Conservation (phyloP, 75 land plant species). For the Adiantum capillusveneris region DNA sequence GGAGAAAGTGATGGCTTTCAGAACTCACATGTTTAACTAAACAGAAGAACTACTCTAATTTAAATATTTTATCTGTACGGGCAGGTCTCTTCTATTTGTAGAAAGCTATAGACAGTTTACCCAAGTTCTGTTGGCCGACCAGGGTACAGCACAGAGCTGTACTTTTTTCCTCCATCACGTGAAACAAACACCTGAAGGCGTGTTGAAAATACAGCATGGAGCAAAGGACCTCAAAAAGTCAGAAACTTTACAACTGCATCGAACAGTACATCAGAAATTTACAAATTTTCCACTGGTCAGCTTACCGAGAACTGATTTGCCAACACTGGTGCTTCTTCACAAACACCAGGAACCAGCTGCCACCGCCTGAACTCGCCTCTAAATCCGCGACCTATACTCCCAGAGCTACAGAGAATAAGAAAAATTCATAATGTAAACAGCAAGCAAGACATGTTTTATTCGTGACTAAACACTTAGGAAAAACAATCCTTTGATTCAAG, state of each 20-base stretch:
- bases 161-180: conserved; percentile 72
- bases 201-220: background rate
- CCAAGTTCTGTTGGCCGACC: conserved; percentile 84
- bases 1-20: too few species aligned
- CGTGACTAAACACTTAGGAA: background rate
- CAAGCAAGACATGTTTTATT: background rate
- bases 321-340: conserved; percentile 71
- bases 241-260: background rate
- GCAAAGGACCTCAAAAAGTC: background rate
- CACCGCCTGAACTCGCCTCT: conserved; percentile 93
- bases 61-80: too few species aligned
- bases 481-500: conserved; percentile 4
- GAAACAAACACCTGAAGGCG: conserved; percentile 72
- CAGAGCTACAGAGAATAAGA: conserved; percentile 51
- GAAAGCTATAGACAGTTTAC: conserved; percentile 19
- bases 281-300: background rate
- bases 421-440: background rate
- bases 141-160: conserved; percentile 85
- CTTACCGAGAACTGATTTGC: conserved; percentile 94
- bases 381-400: conserved; percentile 94
- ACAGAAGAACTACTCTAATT: too few species aligned
- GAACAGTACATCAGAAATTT: background rate
- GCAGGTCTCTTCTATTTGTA: too few species aligned
- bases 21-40: too few species aligned
- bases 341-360: conserved; percentile 82